These are phyloP conservation scores for Globisporangium cylindrosporum DNA, from an alignment of 352 stramenopile species.

Conservation along the genomic window DNA sequence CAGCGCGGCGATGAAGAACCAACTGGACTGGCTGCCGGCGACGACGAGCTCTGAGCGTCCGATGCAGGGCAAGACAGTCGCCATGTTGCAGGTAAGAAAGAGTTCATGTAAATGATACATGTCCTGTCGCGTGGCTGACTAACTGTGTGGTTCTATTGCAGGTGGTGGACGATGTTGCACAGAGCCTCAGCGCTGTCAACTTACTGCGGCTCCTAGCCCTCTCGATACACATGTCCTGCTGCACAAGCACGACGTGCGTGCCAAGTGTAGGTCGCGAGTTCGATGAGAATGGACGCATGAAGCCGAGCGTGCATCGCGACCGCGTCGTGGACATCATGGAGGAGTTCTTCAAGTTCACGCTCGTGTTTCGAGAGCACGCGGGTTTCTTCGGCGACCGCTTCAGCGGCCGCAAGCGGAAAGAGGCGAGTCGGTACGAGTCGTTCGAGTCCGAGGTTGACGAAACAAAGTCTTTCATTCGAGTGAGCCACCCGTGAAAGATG, in stretches of 20 bases:
- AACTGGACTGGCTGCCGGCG: constrained; percentile 61
- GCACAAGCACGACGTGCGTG: not conserved
- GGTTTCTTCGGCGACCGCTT: not conserved
- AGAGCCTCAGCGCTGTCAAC: not conserved
- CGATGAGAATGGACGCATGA: not conserved
- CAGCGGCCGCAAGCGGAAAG: not conserved
- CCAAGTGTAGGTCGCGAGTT: not conserved
- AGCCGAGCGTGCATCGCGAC: not conserved
- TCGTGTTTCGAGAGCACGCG: not conserved
- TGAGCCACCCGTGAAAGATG: not conserved
- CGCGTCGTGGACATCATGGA: constrained; percentile 5
- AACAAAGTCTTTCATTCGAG: not conserved
- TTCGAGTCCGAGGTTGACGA: not conserved
- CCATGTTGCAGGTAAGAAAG: not conserved
- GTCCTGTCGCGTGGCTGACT: too few species aligned
- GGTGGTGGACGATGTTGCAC: not conserved
- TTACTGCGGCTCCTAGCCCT: not conserved
- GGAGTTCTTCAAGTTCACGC: constrained; percentile 6
- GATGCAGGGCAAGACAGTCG: constrained; percentile 47
- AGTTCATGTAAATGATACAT: too few species aligned
- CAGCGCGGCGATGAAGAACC: constrained; percentile 66
- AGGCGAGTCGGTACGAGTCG: not conserved
- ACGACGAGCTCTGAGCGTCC: constrained; percentile 50
- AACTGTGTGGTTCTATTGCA: too few species aligned
- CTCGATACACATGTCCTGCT: not conserved